Evolutionary conservation across 352 stramenopile genomes (phyloP), one percentile per base, ranked within the genome.

Genomic region (Globisporangium heterothallicum): DNA sequence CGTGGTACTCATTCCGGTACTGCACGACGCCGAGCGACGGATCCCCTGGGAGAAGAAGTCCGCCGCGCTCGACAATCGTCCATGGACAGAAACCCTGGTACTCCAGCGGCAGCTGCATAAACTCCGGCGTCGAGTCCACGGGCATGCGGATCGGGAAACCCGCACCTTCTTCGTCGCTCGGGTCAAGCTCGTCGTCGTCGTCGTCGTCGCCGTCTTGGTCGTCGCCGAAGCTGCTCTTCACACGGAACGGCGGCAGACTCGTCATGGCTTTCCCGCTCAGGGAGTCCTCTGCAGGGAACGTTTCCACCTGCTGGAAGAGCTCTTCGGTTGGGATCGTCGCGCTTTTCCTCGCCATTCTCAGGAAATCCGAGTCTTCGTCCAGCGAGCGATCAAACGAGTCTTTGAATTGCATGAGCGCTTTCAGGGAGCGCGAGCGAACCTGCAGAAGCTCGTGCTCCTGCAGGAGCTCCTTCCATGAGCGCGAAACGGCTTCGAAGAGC

Each of bases 21-120:
- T 91, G 74, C 5, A 97, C 84, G 24, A 98, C 88, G 18, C 92
- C 92, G 0, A 98, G 75, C 18, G 80, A 91, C 43, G 91, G 88
- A 61, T 97, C 90, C 18, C 92, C 92, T 21, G 92, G 87, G 1
- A 98, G 67, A 24, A 98, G 58, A n/a, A 97, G 56, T 0, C 92
- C 92, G 46, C 84, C 74, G 21, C 87, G 76, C 26, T 93, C 77
- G 27, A 94, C 83, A 16, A 97, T 81, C 13, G 88, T 97, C 86
- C 88, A 97, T 0, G 86, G 84, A 64, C 92, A 98, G 50, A 96
- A 98, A 13, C 91, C 92, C 50, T 98, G 90, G 59, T 96, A 97
- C 57, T 97, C 88, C 8, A 98, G 78, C 19, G 91, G 90, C 13
- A 98, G 70, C 55, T 97, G 83, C 80, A 97, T 95, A 58, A 97